These are phyloP conservation scores for Auriculariales sp. DNA, from an alignment of 768 basidiomycete species.

Conservation along the genomic window DNA sequence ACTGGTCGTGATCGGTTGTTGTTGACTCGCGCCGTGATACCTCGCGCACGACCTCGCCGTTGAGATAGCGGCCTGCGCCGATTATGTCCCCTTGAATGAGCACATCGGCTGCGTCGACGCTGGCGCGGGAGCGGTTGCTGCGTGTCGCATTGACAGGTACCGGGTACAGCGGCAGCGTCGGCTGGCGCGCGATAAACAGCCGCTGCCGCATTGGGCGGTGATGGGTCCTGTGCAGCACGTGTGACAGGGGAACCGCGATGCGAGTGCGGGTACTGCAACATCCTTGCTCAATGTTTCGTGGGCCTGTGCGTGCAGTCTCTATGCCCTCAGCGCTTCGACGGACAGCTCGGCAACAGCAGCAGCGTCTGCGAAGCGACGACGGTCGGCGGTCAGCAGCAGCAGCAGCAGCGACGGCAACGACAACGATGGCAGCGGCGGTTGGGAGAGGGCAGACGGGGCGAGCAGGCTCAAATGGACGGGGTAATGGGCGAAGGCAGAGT, in stretches of 20 bases:
- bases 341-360: slow-evolving; percentile 36
- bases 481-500: slow-evolving; percentile 3
- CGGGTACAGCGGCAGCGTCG: slow-evolving; percentile 11
- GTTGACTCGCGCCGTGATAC: slow-evolving; percentile 36
- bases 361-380: slow-evolving; percentile 27
- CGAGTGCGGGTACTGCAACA: slow-evolving; percentile 2
- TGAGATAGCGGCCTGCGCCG: slow-evolving; percentile 49
- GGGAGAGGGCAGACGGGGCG: slow-evolving; percentile 1
- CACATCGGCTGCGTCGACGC: slow-evolving; percentile 44
- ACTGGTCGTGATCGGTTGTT: slow-evolving; percentile 15
- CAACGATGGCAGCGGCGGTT: background rate
- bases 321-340: slow-evolving; percentile 48
- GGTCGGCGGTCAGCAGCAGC: slow-evolving; percentile 1
- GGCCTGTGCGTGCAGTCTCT: slow-evolving; percentile 14
- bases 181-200: slow-evolving; percentile 14
- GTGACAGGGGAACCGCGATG: slow-evolving; percentile 17
- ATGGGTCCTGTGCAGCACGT: too few relatives aligned
- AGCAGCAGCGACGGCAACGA: slow-evolving; percentile 4
- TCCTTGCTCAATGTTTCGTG: slow-evolving; percentile 3
- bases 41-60: slow-evolving; percentile 49
- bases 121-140: slow-evolving; percentile 18
- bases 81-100: slow-evolving; percentile 61
- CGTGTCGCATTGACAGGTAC: slow-evolving; percentile 3
- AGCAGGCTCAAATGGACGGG: slow-evolving; percentile 7
- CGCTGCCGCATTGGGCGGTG: slow-evolving; percentile 19